Evolutionary conservation across 2,329 filamentous ascomycete genomes (phyloP), one percentile per base, ranked within the genome.

Genomic region (Claviceps humidiphila): DNA sequence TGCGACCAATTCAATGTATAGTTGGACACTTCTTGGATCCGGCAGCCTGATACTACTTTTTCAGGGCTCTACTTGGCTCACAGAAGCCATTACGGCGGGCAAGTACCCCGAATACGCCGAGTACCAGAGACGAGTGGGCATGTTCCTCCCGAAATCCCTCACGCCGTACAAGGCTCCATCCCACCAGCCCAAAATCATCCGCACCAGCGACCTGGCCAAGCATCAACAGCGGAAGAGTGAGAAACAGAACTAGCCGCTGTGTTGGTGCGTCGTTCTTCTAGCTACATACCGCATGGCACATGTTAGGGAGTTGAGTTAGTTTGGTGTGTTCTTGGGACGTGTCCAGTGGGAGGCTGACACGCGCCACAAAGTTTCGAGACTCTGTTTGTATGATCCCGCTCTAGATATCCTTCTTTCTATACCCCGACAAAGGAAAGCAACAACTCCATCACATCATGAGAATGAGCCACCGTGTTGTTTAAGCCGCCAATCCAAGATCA

Each of bases 31-130:
- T 49, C 65, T 80, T 9, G 93, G 91, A 8, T 76, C 84, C 0
- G 62, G 84, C 4, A 73, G 74, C 47, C 84, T 95, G 59, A 67
- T 96, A 22, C 64, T 86, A 47, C 75, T 98, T 8, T 98, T 98
- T 71, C 89, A 95, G 66, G 85, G 79, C 26, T 96, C 89, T 57
- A 95, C 90, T 0, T 84, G 79, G 72, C 76, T 98, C 42, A 97
- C 93, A 0, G 93, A 98, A 70, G 63, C 74, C 44, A 85, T 97
- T 59, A 90, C 84, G 2, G 70, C 81, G 3, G 72, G 76, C 51
- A 98, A 97, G 67, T 98, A 98, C 64, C 75, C 86, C 0, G 89
- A 95, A 60, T 98, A 98, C 68, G 74, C 75, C 58, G 74, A 85
- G 34, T 98, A 98, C 64, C 88, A 95, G 71, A 75, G 78, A 58